Evolutionary conservation across 768 basidiomycete genomes (phyloP), one percentile per base, ranked within the genome.

Genomic region (Suillus lakei): DNA sequence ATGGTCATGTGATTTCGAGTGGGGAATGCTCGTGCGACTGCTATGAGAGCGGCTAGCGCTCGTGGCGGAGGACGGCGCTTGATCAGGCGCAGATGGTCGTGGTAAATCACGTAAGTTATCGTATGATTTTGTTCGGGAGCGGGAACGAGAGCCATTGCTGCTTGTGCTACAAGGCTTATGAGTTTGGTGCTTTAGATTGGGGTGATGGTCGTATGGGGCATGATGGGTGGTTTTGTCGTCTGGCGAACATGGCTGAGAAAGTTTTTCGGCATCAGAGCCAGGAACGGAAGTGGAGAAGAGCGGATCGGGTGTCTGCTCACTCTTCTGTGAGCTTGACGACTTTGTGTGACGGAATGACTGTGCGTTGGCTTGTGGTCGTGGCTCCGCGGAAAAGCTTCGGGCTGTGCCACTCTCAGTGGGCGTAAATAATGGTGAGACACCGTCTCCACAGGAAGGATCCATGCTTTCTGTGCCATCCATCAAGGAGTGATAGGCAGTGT

Each of bases 401-500:
- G 71, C 43, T 68, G 74, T 56, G 16, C 69, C 70, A 63, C 63
- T 69, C 55, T 67, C 64, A 32, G 67, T 51, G 59, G 71, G 66
- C 53, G 61, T 41, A 63, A 60, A 70, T 59, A 73, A 67, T 64
- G 73, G 62, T 32, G 74, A 71, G 15, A 75, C 69, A 39, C 73
- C 65, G 56, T 77, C 75, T 60, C 70, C 51, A 48, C 76, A 71
- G 54, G 70, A 68, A 28, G 74, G 71, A 67, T 70, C 73, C 28
- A 70, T 66, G 44, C 73, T 77, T 63, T 78, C 76, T 70, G 70
- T 75, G 62, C 83, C 81, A 66, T 82, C 81, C 71, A 83, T 81
- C 58, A 89, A 73, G 34, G 81, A 76, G 62, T 83, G 83, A 79
- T 90, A 89, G 39, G 88, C 88, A 50, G 82, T 70, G 70, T 84